Evolutionary conservation across 805 yeast genomes (phyloP).

Genomic region (Yamadazyma insecticola): DNA sequence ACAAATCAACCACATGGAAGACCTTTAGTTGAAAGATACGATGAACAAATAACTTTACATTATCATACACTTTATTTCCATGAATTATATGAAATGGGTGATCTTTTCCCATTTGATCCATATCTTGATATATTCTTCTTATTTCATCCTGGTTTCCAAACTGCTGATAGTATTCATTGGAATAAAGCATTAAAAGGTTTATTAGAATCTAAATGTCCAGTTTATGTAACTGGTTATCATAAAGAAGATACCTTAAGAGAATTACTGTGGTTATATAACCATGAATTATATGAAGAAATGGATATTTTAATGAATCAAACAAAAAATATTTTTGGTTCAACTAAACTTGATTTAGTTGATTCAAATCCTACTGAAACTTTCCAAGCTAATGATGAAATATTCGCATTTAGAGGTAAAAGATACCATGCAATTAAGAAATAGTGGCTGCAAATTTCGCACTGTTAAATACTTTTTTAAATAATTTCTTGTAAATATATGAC

Average conservation of each 20-base stretch:
- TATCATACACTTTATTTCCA: slow-evolving; percentile 92
- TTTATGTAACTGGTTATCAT: slow-evolving; percentile 88
- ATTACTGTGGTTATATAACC: slow-evolving; percentile 65
- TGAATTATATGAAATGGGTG: slow-evolving; percentile 85
- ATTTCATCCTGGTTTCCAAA: slow-evolving; percentile 93
- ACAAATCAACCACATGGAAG: slow-evolving; percentile 47
- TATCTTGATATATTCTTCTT: slow-evolving; percentile 88
- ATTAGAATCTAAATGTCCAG: slow-evolving; percentile 88
- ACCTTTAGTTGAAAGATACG: slow-evolving; percentile 70
- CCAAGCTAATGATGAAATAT: slow-evolving; percentile 84
- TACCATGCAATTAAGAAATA: slow-evolving; percentile 71
- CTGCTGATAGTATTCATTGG: slow-evolving; percentile 83
- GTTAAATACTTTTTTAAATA: too few species aligned
- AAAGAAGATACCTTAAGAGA: slow-evolving; percentile 68
- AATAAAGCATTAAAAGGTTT: slow-evolving; percentile 78
- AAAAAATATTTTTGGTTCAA: slow-evolving; percentile 71
- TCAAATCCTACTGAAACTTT: slow-evolving; percentile 88
- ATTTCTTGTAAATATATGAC: too few species aligned
- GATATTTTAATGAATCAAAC: slow-evolving; percentile 77
- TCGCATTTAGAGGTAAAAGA: slow-evolving; percentile 94
- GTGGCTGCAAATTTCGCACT: too few species aligned
- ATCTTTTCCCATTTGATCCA: slow-evolving; percentile 97
- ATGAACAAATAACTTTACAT: slow-evolving; percentile 65
- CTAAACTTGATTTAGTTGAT: slow-evolving; percentile 94
- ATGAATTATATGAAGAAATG: slow-evolving; percentile 56